Evolutionary conservation across 805 yeast genomes (phyloP).

Genomic region (Ogataea paradorogensis): DNA sequence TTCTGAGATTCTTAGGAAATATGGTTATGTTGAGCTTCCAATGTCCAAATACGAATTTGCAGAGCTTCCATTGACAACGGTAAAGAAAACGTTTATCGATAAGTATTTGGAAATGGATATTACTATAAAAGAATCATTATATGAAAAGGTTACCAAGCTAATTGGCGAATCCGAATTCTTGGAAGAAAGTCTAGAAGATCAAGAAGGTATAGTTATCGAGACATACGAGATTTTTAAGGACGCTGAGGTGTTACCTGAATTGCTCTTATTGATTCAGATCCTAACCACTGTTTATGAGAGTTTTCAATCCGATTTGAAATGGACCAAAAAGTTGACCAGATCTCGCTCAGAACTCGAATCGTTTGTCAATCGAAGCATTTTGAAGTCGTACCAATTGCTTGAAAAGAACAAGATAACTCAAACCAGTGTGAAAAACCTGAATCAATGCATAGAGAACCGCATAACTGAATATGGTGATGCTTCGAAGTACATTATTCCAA

Average conservation of each 20-base stretch:
- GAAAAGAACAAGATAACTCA: constrained; percentile 50
- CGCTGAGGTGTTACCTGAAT: constrained; percentile 61
- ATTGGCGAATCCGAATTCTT: constrained; percentile 35
- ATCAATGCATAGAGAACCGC: constrained; percentile 35
- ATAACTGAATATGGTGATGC: constrained; percentile 40
- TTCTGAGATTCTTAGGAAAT: constrained; percentile 83
- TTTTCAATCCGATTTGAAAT: constrained; percentile 30
- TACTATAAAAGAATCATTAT: constrained; percentile 12
- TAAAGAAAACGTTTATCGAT: constrained; percentile 38
- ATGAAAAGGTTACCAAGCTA: constrained; percentile 39
- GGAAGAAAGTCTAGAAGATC: constrained; percentile 31
- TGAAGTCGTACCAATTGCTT: constrained; percentile 60
- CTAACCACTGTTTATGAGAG: constrained; percentile 38
- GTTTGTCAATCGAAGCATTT: constrained; percentile 47
- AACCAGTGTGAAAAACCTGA: constrained; percentile 28
- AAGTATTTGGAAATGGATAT: constrained; percentile 26
- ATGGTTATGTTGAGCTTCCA: constrained; percentile 79
- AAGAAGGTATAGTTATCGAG: constrained; percentile 43
- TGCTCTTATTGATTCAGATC: constrained; percentile 51
- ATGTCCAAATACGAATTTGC: constrained; percentile 80
- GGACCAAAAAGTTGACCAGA: constrained; percentile 31
- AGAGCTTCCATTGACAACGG: constrained; percentile 53
- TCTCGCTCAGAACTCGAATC: constrained; percentile 29
- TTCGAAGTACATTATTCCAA: constrained; percentile 14
- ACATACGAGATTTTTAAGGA: constrained; percentile 60